Evolutionary conservation across 2,329 filamentous ascomycete species (phyloP), one percentile per base, ranked within the genome.

Genomic region (Sclerotinia subarctica): DNA sequence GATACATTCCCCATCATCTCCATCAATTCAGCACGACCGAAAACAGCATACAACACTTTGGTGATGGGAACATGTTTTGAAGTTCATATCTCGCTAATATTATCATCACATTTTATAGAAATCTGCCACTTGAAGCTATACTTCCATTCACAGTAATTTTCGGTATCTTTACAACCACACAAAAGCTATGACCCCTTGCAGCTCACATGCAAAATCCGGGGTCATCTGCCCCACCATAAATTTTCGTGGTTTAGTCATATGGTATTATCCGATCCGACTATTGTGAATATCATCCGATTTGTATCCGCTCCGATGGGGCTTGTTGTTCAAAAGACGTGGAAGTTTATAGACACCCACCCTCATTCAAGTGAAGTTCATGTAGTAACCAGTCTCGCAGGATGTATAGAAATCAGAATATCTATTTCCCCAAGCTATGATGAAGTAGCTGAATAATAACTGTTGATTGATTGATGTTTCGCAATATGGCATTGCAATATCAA

Each of bases 121-220:
- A 26, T 59, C 10, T 15, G n/a, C 19, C 42, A 47, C 19, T 60
- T 7, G 21, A 32, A 17, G 7, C 8, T 2, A 32, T 17, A n/a
- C 19, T 17, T 52, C 8, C n/a, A 15, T 63, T 51, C 21, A 38
- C 46, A 3, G n/a, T 11, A 8, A 49, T 60, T 49, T 35, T 60
- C 29, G 21, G 21, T 57, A 10, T 47, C 19, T 60, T 49, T 19
- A 35, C 26, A 32, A 21, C 19, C 13, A 44, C 47, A 49, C 47
- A n/a, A 49, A 26, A 62, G 59, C 59, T 62, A 38, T 51, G 42
- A 47, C 66, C 59, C 29, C 42, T 21, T 21, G 26, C 44, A 49
- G 17, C 42, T 67, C 47, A 67, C 65, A 63, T 54, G 65, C 29
- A 67, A 63, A 67, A 44, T 46, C 35, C 46, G 65, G 68, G 66